Percentiles rank a stretch among this genome's conserved stretches.
Evolutionary conservation across 768 basidiomycete genomes (phyloP).

Genomic region (Amyloporia xantha): DNA sequence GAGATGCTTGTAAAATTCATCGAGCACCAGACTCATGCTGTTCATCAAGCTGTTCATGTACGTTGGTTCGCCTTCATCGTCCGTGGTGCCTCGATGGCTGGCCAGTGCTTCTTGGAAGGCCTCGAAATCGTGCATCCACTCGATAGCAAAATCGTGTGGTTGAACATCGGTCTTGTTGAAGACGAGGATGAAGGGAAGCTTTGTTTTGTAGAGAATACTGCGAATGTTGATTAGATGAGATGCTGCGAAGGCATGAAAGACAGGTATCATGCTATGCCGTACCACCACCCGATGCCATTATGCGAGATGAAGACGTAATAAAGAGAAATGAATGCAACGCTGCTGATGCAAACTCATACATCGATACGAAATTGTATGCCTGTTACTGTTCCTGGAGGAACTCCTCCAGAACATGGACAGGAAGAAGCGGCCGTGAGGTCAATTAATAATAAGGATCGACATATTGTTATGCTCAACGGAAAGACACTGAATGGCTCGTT

Average conservation of each 20-base stretch:
- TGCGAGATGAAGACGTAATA: too few relatives aligned
- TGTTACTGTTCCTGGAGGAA: too few relatives aligned
- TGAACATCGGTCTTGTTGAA: constrained; percentile 98
- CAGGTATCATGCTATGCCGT: too few relatives aligned
- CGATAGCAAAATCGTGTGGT: constrained; percentile 83
- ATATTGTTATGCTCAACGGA: too few relatives aligned
- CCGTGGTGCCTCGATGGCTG: constrained; percentile 55
- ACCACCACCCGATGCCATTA: too few relatives aligned
- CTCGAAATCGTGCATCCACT: constrained; percentile 99
- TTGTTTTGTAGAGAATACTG: constrained; percentile 97
- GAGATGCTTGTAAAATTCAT: constrained; percentile 96
- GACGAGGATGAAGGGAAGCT: constrained; percentile 92
- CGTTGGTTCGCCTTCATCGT: constrained; percentile 85
- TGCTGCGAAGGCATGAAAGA: background rate
- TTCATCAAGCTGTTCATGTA: constrained; percentile 99
- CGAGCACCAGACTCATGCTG: constrained; percentile 95
- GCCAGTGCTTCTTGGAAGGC: constrained; percentile 86
- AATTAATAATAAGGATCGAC: too few relatives aligned
- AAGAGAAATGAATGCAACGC: too few relatives aligned
- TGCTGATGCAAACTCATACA: too few relatives aligned
- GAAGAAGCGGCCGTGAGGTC: too few relatives aligned
- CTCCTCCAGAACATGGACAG: too few relatives aligned
- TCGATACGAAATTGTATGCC: too few relatives aligned
- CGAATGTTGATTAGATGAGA: background rate
- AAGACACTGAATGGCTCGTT: too few relatives aligned